Evolutionary conservation across 257 asterid genomes (phyloP).

Genomic region (Perilla frutescens): DNA sequence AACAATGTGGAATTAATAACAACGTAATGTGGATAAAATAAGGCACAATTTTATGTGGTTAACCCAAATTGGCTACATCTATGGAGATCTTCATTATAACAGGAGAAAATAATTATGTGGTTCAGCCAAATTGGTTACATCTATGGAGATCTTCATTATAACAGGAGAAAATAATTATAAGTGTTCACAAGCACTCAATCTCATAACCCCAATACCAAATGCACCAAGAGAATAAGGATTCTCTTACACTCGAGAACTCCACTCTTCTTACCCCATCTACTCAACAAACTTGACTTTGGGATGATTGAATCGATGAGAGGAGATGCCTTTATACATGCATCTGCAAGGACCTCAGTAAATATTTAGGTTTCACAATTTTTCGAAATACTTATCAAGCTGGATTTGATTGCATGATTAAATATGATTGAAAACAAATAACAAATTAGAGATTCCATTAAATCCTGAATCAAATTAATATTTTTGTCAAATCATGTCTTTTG

Average conservation of each 20-base stretch:
- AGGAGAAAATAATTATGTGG: not conserved
- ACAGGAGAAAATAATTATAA: not conserved
- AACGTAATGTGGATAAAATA: not conserved
- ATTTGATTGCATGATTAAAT: not conserved
- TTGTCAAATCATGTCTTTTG: not conserved
- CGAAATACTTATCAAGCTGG: not conserved
- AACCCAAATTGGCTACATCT: not conserved
- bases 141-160: not conserved
- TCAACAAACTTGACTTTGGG: not conserved
- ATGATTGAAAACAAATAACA: not conserved
- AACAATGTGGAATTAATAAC: not conserved
- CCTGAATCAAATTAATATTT: not conserved
- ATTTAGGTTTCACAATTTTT: not conserved
- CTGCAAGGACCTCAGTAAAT: conserved; percentile 4
- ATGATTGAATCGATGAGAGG: not conserved
- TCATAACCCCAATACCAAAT: not conserved
- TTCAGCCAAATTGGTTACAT: not conserved
- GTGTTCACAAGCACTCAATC: not conserved
- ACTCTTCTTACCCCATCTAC: not conserved
- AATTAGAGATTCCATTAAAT: not conserved
- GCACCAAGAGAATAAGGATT: not conserved
- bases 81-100: not conserved
- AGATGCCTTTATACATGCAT: not conserved
- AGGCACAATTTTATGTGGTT: not conserved
- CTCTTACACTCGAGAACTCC: not conserved